These are phyloP conservation scores for Penicillium chermesinum DNA, from an alignment of 495 filamentous ascomycete species.

Conservation along the genomic window DNA sequence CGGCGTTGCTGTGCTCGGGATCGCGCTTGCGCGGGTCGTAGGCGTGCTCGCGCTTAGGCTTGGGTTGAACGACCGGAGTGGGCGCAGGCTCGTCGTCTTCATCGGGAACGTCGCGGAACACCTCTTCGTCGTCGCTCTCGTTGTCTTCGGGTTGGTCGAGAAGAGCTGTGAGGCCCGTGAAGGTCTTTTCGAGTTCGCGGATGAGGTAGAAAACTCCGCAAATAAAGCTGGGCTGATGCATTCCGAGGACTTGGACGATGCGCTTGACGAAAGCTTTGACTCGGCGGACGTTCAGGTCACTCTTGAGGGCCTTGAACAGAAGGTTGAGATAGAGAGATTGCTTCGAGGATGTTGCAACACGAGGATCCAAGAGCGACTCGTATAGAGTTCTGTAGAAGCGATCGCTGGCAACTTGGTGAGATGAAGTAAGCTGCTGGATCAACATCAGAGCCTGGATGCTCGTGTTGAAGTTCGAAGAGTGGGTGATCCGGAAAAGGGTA, in stretches of 20 bases:
- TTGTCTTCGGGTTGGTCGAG: slow-evolving; percentile 67
- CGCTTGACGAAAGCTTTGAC: slow-evolving; percentile 95
- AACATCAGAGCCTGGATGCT: slow-evolving; percentile 93
- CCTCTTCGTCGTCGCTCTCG: slow-evolving; percentile 64
- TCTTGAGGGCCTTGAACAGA: slow-evolving; percentile 78
- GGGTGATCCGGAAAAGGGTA: slow-evolving; percentile 88
- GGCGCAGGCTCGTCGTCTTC: slow-evolving; percentile 38
- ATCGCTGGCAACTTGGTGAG: slow-evolving; percentile 73
- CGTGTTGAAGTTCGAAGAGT: slow-evolving; percentile 98
- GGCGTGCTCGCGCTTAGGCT: slow-evolving; percentile 25
- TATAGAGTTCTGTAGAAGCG: slow-evolving; percentile 94
- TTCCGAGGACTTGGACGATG: slow-evolving; percentile 73
- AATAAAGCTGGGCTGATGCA: slow-evolving; percentile 90
- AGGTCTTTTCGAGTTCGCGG: slow-evolving; percentile 69
- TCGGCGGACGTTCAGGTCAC: slow-evolving; percentile 77
- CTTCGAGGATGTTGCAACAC: slow-evolving; percentile 84
- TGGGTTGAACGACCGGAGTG: slow-evolving; percentile 14
- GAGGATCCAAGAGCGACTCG: slow-evolving; percentile 86
- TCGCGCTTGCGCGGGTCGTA: slow-evolving; percentile 91
- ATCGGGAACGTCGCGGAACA: slow-evolving; percentile 64
- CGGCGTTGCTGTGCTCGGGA: slow-evolving; percentile 84
- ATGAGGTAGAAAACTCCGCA: slow-evolving; percentile 86
- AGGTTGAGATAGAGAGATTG: slow-evolving; percentile 93
- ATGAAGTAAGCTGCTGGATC: slow-evolving; percentile 82
- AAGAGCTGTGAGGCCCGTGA: slow-evolving; percentile 68